Base-by-base conservation (phyloP, 192 early-diverging fungal genomes). In the Coemansia guatemalensis region DNA sequence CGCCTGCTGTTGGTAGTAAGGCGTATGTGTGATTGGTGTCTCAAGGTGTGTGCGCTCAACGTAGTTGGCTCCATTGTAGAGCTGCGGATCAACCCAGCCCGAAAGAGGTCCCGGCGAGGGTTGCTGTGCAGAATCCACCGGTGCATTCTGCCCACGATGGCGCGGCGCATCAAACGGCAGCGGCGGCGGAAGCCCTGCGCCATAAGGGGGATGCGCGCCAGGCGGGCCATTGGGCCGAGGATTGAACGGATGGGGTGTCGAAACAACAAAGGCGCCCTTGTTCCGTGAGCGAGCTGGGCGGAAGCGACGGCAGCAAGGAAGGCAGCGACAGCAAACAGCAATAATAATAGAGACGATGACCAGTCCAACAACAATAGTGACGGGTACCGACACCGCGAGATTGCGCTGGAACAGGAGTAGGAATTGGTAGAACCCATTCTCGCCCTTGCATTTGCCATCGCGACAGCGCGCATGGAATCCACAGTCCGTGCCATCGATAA, bases 401-500 rank as follows among this genome's bases (percentile, higher is more conserved):
- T 84, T 84, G 62, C 71, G 70, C 58, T 78, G 82, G 65, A 75
- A 84, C 51, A 84, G 53, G 54, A 81, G 67, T 53, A 78, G 48
- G 68, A 84, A 84, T 53, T 81, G 68, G 64, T 81, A 84, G 48
- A 84, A 81, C 9, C 60, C 72, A 59, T 67, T 81, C 0, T 90
- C 90, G 7, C 74, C 71, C 48, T 81, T 79, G 69, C 90, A 92
- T 17, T 53, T 71, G 35, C 90, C 89, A 39, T 73, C 76, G 3
- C 64, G 64, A 54, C 82, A 84, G 24, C 72, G 71, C 14, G 82
- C 74, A 47, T 84, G 78, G 65, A 82, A 75, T 23, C 88, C 90
- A 60, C 90, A 92, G 14, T 85, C 75, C 0, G 87, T 86, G 30
- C 88, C 90, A 32, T 92, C 89, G 6, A 87, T 71, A 56, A 92